A percentile compares a stretch with the other conserved stretches of the same genome.
Evolutionary conservation across 441 rosid genomes (phyloP).

Genomic region (Populus hybrid): DNA sequence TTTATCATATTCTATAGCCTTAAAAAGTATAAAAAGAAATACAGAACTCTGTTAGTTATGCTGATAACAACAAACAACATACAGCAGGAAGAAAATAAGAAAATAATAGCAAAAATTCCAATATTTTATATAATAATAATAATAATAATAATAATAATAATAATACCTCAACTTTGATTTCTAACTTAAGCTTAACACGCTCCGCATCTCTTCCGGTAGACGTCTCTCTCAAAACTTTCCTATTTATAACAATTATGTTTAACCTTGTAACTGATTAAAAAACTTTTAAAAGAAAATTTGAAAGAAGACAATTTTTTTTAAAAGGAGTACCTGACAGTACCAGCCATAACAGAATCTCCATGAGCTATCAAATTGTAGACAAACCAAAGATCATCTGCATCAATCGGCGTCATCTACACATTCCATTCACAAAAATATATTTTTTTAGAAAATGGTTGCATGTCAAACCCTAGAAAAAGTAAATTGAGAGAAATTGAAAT

Average conservation of each 20-base stretch:
- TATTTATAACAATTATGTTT: conserved; percentile 13
- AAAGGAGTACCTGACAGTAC: conserved; percentile 66
- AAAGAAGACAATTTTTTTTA: neutral
- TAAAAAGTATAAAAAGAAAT: neutral
- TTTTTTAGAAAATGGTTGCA: neutral
- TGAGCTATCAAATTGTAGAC: conserved; percentile 75
- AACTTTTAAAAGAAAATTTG: neutral
- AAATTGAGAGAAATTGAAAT: neutral
- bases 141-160: too few species aligned
- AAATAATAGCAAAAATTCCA: neutral
- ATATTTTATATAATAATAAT: neutral
- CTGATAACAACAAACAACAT: neutral
- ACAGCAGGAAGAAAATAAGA: neutral
- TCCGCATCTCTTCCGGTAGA: conserved; percentile 91
- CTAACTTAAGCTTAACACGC: conserved; percentile 74
- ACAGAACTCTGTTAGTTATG: neutral
- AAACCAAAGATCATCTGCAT: conserved; percentile 91
- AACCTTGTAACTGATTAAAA: neutral
- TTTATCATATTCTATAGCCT: conserved; percentile 85
- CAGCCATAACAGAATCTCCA: conserved; percentile 81
- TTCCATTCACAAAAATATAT: neutral
- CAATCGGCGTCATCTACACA: conserved; percentile 70
- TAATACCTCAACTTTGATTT: conserved; percentile 83
- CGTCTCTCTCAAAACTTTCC: conserved; percentile 79
- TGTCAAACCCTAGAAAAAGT: neutral